phyloP scores from a whole-genome alignment of 2,329 filamentous ascomycete genomes.

The Aureobasidium sp. region DNA sequence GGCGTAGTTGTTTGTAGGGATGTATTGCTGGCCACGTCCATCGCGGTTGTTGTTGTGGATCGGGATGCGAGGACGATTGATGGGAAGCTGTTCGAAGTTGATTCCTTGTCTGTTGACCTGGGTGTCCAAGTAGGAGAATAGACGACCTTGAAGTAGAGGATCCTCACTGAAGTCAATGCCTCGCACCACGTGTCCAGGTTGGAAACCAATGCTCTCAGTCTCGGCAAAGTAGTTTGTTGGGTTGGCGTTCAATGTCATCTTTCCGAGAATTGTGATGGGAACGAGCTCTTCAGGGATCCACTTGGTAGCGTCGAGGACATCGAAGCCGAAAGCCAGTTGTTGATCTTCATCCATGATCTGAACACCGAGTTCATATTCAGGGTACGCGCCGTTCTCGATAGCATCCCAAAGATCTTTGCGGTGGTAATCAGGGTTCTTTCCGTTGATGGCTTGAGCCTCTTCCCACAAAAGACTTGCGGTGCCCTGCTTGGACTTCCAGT shows the following conservation, averaged over 20 bases:
- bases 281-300: slow-evolving; percentile 46
- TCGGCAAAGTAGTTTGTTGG: slow-evolving; percentile 60
- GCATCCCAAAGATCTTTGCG: slow-evolving; percentile 33
- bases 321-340: slow-evolving; percentile 38
- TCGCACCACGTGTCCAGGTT: slow-evolving; percentile 49
- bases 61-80: slow-evolving; percentile 14
- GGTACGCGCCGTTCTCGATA: slow-evolving; percentile 38
- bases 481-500: slow-evolving; percentile 32
- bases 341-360: slow-evolving; percentile 47
- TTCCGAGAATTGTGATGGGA: slow-evolving; percentile 56
- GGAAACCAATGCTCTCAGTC: slow-evolving; percentile 52
- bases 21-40: slow-evolving; percentile 31
- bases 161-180: slow-evolving; percentile 8
- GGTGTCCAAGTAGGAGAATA: slow-evolving; percentile 55
- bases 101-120: slow-evolving; percentile 35
- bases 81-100: slow-evolving; percentile 38
- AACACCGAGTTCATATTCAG: slow-evolving; percentile 44
- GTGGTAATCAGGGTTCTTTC: slow-evolving; percentile 29
- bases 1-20: slow-evolving; percentile 60
- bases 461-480: slow-evolving; percentile 34
- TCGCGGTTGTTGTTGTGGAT: slow-evolving; percentile 30
- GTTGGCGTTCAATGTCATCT: slow-evolving; percentile 15
- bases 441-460: slow-evolving; percentile 27
- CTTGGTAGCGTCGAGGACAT: slow-evolving; percentile 50
- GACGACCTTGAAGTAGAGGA: slow-evolving; percentile 50